Conservation (phyloP, 108 stramenopile genomes). For the Cyclostephanos tholiformis region DNA sequence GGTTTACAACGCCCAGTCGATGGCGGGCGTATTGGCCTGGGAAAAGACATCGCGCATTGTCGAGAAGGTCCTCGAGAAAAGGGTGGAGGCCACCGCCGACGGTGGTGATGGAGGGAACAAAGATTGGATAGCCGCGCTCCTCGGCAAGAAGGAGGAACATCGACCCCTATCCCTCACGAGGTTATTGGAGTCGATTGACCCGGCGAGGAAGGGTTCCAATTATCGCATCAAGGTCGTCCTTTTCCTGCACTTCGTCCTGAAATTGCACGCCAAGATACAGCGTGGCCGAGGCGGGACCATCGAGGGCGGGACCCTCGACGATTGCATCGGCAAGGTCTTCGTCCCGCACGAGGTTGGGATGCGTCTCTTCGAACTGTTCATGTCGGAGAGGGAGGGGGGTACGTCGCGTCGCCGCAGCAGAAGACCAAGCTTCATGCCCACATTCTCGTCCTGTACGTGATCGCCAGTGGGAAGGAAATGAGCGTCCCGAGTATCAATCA, state of each 20-base stretch:
- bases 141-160: slow-evolving; percentile 35
- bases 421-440: slow-evolving; percentile 65
- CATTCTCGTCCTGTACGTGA: slow-evolving; percentile 69
- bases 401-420: slow-evolving; percentile 54
- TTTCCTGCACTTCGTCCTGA: slow-evolving; percentile 55
- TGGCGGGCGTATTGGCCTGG: slow-evolving; percentile 66
- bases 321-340: slow-evolving; percentile 50
- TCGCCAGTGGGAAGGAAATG: slow-evolving; percentile 70
- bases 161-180: slow-evolving; percentile 51
- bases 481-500: slow-evolving; percentile 55
- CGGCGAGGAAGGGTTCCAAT: slow-evolving; percentile 37
- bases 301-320: slow-evolving; percentile 43
- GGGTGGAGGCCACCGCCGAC: slow-evolving; percentile 23
- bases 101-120: background rate
- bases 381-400: slow-evolving; percentile 54
- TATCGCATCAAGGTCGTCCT: slow-evolving; percentile 60
- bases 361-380: slow-evolving; percentile 65
- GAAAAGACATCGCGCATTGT: slow-evolving; percentile 58
- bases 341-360: slow-evolving; percentile 59
- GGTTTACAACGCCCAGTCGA: slow-evolving; percentile 66
- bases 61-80: slow-evolving; percentile 59
- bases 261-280: slow-evolving; percentile 58
- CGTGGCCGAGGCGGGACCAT: slow-evolving; percentile 35
- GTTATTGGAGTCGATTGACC: slow-evolving; percentile 42
- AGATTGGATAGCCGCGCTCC: slow-evolving; percentile 33